Base-by-base conservation (phyloP, 2,329 filamentous ascomycete genomes). In the Claviceps sp. region DNA sequence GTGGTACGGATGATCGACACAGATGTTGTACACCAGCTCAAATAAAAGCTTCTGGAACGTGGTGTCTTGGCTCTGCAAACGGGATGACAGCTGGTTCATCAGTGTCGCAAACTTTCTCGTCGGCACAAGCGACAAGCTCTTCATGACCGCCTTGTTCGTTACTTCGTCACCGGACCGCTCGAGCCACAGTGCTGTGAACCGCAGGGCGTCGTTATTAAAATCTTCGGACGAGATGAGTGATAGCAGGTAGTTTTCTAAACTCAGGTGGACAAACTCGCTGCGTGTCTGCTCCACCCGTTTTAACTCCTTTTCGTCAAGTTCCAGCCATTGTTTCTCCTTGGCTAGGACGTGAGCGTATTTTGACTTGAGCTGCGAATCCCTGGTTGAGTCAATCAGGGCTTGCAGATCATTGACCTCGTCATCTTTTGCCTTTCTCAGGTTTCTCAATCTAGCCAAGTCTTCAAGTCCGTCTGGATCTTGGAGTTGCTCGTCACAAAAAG, bases 51-150 rank as follows among this genome's bases (percentile, higher is more conserved):
- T 75, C 61, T 98, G 93, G 62, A 99, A 98, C 16, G 76, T 74
- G 1, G 75, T 77, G 1, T 76, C 68, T 37, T 83, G 77, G 55
- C 86, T 80, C 55, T 95, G 82, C 5, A 98, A 72, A 7, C 93
- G 83, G n/a, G 94, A 98, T 5, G 90, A 91, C 37, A 98, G 77
- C 65, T 99, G 93, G 62, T 96, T 98, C 82, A 95, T 95, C 50
- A 98, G 72, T 3, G 85, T 72, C 1, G 89, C 91, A 63, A 99
- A 95, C 63, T 98, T 98, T 55, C 87, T 80, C 54, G 88, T 95
- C 2, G 91, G 85, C 0, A 97, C 91, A 50, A 79, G 74, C 4
- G 72, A 68, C 16, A 98, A 72, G 61, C 89, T 73, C 54, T 78
- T 80, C 52, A 72, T 73, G 20, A 95, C 89, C 2, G 87, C 84